Conservation (phyloP, 2,329 filamentous ascomycete species). For the Colletotrichum sp. region DNA sequence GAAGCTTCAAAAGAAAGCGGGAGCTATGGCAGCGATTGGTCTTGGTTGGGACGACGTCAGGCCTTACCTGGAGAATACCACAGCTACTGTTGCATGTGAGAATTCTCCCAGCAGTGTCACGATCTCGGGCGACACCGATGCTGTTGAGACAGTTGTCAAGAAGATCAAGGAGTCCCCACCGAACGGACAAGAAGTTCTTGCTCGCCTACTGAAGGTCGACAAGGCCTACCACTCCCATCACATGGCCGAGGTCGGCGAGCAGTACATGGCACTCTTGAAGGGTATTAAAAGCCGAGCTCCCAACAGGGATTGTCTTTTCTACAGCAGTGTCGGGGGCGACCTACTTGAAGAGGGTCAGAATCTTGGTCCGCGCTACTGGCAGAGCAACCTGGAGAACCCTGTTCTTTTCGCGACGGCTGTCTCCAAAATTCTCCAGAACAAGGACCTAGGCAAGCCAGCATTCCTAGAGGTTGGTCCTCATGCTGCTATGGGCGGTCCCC, state of each 20-base stretch:
- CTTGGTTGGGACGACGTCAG: conserved; percentile 33
- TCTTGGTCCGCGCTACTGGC: conserved; percentile 40
- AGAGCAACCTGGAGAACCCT: conserved; percentile 42
- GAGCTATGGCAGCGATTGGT: conserved; percentile 44
- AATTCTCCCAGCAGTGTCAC: conserved; percentile 34
- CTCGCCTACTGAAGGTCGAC: conserved; percentile 37
- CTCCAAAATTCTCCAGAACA: conserved; percentile 16
- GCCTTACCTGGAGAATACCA: conserved; percentile 24
- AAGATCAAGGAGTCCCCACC: conserved; percentile 30
- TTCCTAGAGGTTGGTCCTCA: conserved; percentile 26
- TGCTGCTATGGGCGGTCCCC: conserved; percentile 18
- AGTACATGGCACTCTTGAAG: conserved; percentile 1
- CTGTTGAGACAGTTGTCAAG: conserved; percentile 26
- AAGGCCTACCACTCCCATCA: conserved; percentile 44
- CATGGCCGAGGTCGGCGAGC: conserved; percentile 1
- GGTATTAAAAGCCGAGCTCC: neutral
- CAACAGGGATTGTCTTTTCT: conserved; percentile 18
- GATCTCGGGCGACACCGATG: conserved; percentile 24
- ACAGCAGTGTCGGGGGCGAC: conserved; percentile 33
- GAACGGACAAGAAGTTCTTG: conserved; percentile 25
- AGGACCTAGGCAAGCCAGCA: neutral
- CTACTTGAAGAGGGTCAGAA: conserved; percentile 17
- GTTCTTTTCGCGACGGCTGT: conserved; percentile 47
- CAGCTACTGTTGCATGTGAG: conserved; percentile 30
- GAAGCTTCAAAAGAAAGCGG: conserved; percentile 23